A percentile compares a stretch with the other conserved stretches of the same genome.
These are phyloP conservation scores for Brettanomyces anomalus DNA, from an alignment of 805 yeast genomes.

Conservation along the genomic window DNA sequence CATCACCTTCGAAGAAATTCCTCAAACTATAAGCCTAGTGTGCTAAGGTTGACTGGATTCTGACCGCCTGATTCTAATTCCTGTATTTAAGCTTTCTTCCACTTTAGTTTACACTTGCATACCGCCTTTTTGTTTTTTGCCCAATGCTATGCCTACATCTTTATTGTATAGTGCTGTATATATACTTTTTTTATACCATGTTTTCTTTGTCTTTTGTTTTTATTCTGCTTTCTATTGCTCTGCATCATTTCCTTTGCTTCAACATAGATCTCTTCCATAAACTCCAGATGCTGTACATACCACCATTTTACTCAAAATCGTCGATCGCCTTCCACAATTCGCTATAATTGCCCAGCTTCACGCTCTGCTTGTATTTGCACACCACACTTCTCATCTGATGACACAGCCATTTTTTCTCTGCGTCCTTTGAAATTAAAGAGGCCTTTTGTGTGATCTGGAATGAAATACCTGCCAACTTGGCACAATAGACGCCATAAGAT, in stretches of 20 bases:
- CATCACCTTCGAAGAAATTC: constrained; percentile 16
- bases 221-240: no score
- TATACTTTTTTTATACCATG: not conserved
- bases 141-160: not conserved
- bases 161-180: not conserved
- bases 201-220: not conserved
- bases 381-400: constrained; percentile 10
- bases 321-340: constrained; percentile 16
- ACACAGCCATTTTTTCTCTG: constrained; percentile 14
- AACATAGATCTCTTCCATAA: no score
- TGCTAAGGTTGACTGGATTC: no score
- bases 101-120: no score
- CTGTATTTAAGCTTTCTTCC: no score
- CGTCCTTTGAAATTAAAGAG: constrained; percentile 22
- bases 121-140: no score
- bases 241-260: no score
- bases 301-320: constrained; percentile 7
- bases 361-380: constrained; percentile 1
- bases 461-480: constrained; percentile 61
- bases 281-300: no score
- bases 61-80: no score
- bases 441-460: constrained; percentile 38
- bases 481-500: constrained; percentile 83
- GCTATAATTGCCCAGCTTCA: constrained; percentile 1
- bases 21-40: constrained; percentile 15